These are phyloP conservation scores for Silene vulgaris DNA, from an alignment of 179 eudicot genomes.

Conservation along the genomic window DNA sequence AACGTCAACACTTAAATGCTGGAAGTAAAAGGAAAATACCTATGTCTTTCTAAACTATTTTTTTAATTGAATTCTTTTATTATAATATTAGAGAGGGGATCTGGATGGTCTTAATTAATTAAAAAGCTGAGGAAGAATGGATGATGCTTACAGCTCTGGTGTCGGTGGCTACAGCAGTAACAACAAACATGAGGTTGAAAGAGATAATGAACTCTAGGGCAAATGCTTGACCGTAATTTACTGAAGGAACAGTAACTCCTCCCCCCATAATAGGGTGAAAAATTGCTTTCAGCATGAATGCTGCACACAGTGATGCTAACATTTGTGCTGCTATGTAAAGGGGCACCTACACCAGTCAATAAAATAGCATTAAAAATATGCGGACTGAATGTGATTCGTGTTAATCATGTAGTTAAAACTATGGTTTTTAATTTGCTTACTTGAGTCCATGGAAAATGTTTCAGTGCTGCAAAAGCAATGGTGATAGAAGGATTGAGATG, in stretches of 20 bases:
- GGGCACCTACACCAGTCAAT: slow-evolving; percentile 49
- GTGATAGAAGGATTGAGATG: slow-evolving; percentile 86
- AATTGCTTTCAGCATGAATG: slow-evolving; percentile 56
- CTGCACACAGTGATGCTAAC: slow-evolving; percentile 70
- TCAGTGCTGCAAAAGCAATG: slow-evolving; percentile 80
- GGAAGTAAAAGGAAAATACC: not conserved
- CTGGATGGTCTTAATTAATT: not conserved
- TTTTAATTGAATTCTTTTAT: slow-evolving; percentile 7
- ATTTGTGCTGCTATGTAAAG: slow-evolving; percentile 74
- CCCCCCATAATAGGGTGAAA: slow-evolving; percentile 77
- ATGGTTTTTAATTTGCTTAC: slow-evolving; percentile 33
- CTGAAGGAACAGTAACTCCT: slow-evolving; percentile 82
- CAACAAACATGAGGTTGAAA: slow-evolving; percentile 97
- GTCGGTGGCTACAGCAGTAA: slow-evolving; percentile 93
- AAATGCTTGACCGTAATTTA: slow-evolving; percentile 57
- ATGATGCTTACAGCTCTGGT: slow-evolving; percentile 71
- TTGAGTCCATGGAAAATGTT: slow-evolving; percentile 89
- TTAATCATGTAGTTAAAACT: not conserved
- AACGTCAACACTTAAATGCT: not conserved
- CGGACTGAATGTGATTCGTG: too few species aligned
- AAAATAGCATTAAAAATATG: not conserved
- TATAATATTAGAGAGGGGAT: slow-evolving; percentile 2
- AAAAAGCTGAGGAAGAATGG: slow-evolving; percentile 8
- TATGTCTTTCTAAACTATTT: not conserved
- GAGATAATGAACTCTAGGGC: slow-evolving; percentile 74